These are phyloP conservation scores for Nakazawaea laoshanensis DNA, from an alignment of 805 yeast genomes.

Conservation along the genomic window DNA sequence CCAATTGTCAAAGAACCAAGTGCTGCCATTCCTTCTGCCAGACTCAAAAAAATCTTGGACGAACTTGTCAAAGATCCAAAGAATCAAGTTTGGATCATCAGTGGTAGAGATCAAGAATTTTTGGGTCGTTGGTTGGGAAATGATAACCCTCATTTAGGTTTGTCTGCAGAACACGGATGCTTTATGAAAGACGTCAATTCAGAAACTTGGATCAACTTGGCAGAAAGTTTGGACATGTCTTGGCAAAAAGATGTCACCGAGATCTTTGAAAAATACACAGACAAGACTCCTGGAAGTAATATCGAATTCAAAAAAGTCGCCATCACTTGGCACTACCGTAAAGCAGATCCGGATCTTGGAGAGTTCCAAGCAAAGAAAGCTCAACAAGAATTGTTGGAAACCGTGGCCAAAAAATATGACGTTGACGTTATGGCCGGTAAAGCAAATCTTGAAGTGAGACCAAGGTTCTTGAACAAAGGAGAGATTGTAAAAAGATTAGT, in stretches of 20 bases:
- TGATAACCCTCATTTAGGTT: constrained; percentile 53
- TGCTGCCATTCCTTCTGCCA: constrained; percentile 91
- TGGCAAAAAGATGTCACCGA: constrained; percentile 86
- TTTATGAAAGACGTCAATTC: constrained; percentile 71
- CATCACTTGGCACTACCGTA: constrained; percentile 94
- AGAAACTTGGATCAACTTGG: constrained; percentile 72
- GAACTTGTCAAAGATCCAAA: constrained; percentile 63
- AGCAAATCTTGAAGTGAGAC: constrained; percentile 96
- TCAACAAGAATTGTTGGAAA: constrained; percentile 49
- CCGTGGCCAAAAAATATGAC: constrained; percentile 59
- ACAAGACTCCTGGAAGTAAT: constrained; percentile 82
- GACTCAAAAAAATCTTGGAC: constrained; percentile 51
- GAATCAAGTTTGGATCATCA: constrained; percentile 89
- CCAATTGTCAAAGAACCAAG: constrained; percentile 96
- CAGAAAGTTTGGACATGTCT: constrained; percentile 79
- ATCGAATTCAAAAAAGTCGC: constrained; percentile 90
- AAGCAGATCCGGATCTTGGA: constrained; percentile 92
- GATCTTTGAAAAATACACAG: constrained; percentile 68
- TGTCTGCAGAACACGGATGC: constrained; percentile 97
- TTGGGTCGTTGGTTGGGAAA: constrained; percentile 83
- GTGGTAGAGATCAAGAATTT: constrained; percentile 91
- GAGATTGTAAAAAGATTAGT: constrained; percentile 85
- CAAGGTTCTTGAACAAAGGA: constrained; percentile 90
- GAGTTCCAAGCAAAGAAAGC: constrained; percentile 74
- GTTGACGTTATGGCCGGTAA: constrained; percentile 96